Evolutionary conservation across 345 rosid species (phyloP).

Genomic region (Eucalyptus lansdowneana): DNA sequence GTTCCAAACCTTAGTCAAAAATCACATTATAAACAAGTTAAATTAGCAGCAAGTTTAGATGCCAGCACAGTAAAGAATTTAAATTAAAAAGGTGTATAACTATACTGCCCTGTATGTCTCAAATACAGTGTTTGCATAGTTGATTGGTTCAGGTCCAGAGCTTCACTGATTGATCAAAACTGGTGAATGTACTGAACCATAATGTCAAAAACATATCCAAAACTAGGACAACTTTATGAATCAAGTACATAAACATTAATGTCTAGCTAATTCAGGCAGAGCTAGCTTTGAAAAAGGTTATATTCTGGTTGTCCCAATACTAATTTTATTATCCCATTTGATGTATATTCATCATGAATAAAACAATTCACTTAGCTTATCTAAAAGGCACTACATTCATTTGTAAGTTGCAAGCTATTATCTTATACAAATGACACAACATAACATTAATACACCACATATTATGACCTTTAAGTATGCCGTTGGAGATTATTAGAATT

Average conservation of each 20-base stretch:
- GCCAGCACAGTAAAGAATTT: background rate
- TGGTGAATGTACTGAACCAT: background rate
- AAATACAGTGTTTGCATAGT: background rate
- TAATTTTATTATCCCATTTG: background rate
- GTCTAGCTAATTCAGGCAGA: background rate
- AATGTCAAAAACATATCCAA: background rate
- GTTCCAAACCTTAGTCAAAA: background rate
- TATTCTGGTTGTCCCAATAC: background rate
- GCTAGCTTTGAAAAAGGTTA: background rate
- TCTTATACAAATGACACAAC: background rate
- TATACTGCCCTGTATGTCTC: background rate
- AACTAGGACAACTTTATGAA: background rate
- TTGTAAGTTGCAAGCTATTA: background rate
- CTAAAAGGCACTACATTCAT: background rate
- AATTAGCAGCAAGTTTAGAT: background rate
- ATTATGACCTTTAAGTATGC: background rate
- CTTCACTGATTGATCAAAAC: background rate
- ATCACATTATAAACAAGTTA: background rate
- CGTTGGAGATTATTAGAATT: background rate
- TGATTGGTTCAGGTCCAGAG: background rate
- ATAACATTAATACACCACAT: background rate
- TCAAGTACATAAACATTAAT: background rate
- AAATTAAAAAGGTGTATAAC: background rate
- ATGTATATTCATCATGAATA: background rate
- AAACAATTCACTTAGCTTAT: background rate